Percentiles rank a stretch among this genome's conserved stretches.
Conservation (phyloP, 257 asterid species). For the Euphrasia confusa region DNA sequence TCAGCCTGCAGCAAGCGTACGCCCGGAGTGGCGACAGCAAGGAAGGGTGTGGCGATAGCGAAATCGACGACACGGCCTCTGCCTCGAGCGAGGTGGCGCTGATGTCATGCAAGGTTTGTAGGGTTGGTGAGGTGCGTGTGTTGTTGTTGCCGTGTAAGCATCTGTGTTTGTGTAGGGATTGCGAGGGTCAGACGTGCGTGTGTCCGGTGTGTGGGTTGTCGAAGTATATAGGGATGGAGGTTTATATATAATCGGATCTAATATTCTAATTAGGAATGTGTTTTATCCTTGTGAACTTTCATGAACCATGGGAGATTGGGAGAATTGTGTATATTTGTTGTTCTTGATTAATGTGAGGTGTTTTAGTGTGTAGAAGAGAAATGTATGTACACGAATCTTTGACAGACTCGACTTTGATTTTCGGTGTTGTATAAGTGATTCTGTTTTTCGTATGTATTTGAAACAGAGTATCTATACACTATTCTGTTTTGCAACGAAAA, state of each 20-base stretch:
- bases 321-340: too few relatives aligned
- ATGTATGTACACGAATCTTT: too few relatives aligned
- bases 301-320: too few relatives aligned
- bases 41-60: conserved; percentile 99
- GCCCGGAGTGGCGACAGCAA: conserved; percentile 78
- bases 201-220: conserved; percentile 87
- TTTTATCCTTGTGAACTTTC: too few relatives aligned
- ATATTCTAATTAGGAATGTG: too few relatives aligned
- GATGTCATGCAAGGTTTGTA: conserved; percentile 84
- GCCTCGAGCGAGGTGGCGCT: conserved; percentile 46
- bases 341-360: too few relatives aligned
- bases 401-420: too few relatives aligned
- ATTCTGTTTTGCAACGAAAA: too few relatives aligned
- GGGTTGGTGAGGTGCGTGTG: conserved; percentile 73
- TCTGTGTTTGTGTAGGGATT: conserved; percentile 86
- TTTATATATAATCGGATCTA: conserved; percentile 48
- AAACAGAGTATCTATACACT: too few relatives aligned
- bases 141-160: conserved; percentile 94
- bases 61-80: conserved; percentile 83
- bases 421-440: too few relatives aligned
- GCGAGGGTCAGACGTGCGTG: conserved; percentile 64
- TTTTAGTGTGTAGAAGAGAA: too few relatives aligned
- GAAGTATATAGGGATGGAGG: conserved; percentile 83
- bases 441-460: too few relatives aligned
- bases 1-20: conserved; percentile 65